A percentile compares a stretch with the other conserved stretches of the same genome.
Evolutionary conservation across 306 rosid species (phyloP).

Genomic region (Sechiopsis laciniata): DNA sequence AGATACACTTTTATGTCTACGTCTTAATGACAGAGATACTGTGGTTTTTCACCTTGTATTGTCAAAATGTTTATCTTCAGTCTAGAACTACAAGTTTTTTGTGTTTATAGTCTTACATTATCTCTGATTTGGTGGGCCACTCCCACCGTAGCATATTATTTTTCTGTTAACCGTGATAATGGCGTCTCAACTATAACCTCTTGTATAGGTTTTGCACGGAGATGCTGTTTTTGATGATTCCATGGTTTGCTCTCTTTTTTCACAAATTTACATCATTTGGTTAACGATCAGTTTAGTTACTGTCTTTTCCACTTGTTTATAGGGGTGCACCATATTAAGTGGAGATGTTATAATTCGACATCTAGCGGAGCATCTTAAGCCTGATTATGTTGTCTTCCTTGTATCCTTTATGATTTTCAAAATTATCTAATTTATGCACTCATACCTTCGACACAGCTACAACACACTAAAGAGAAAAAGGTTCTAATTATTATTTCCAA

Average conservation of each 20-base stretch:
- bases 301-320: conserved; percentile 20
- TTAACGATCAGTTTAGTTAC: not conserved
- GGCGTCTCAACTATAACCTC: conserved; percentile 19
- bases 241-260: conserved; percentile 44
- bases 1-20: no score
- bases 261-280: conserved; percentile 18
- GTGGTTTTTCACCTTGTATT: no score
- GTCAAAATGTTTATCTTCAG: no score
- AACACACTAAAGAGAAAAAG: no score
- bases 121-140: no score
- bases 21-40: no score
- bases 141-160: no score
- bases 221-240: conserved; percentile 83
- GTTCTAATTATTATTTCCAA: no score
- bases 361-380: conserved; percentile 65
- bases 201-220: conserved; percentile 72
- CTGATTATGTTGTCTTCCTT: conserved; percentile 61
- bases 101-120: no score
- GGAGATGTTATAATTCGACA: conserved; percentile 90
- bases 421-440: not conserved
- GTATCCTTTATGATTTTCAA: conserved; percentile 29
- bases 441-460: not conserved
- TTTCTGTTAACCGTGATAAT: not conserved
- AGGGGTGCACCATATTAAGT: conserved; percentile 92
- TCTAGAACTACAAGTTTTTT: no score